Evolutionary conservation across 78 protist species (phyloP), one percentile per base, ranked within the genome.

Genomic region (Speleostelium caveatum): DNA sequence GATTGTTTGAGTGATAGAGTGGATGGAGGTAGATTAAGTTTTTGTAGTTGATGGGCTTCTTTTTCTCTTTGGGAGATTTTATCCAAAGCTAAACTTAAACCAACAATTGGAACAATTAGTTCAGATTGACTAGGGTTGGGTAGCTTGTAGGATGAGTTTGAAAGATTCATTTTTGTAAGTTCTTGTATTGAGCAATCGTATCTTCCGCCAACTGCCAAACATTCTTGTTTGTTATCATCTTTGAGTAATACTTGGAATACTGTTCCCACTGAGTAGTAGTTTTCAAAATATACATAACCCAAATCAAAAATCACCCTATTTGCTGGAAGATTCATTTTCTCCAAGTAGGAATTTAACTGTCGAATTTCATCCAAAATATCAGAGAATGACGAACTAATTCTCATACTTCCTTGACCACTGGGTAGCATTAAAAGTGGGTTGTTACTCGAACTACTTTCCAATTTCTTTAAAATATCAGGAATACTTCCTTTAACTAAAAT

Each of bases 171-270:
- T 21, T 26, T 38, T 36, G 21, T 35, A 24, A 30, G 59, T 24
- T 24, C 24, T 51, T 36, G 14, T 10, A 67, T 3, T 6, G 67
- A 28, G 8, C 30, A 32, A 58, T 80, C 89, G 59, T 68, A 68
- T 42, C 89, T 39, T 4, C 89, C 89, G 55, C 89, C 89, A 39
- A 80, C 89, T 0, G 89, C 89, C 28, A 65, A 32, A 56, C 89
- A 80, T 35, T 65, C 77, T 12, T 58, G 63, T 35, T 65, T 71
- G 22, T 49, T 28, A 49, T 80, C 89, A 3, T 71, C 76, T 38
- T 65, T 65, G 6, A 80, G 41, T 42, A 80, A 6, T 8, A 68
- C 89, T 56, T 80, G 89, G 42, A 80, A 80, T 53, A 56, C 55
- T 14, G 38, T 36, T 21, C 77, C 89, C 10, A 33, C 30, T 5